Percentiles rank a stretch among this genome's conserved stretches.
Evolutionary conservation across 805 yeast species (phyloP).

Genomic region (Scheffersomyces amazonensis): DNA sequence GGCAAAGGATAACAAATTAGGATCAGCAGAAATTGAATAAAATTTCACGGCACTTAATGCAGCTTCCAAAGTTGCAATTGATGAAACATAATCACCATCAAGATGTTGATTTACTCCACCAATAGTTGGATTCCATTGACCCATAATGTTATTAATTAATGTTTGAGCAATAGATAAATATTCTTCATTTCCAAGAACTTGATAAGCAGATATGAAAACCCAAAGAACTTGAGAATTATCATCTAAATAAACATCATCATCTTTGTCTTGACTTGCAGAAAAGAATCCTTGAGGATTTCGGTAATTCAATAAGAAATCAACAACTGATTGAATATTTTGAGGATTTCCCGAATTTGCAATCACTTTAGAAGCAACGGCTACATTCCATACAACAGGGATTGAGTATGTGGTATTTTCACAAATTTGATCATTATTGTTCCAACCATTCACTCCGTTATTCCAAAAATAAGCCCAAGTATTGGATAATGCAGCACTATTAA

Average conservation of each 20-base stretch:
- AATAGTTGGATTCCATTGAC: conserved; percentile 14
- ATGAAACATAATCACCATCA: conserved; percentile 19
- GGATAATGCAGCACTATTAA: neutral
- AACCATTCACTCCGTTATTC: conserved; percentile 8
- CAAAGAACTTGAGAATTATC: conserved; percentile 27
- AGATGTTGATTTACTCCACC: conserved; percentile 26
- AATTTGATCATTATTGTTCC: conserved; percentile 16
- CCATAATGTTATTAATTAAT: conserved; percentile 12
- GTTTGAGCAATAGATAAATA: conserved; percentile 16
- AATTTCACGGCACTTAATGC: conserved; percentile 23
- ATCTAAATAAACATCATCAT: conserved; percentile 23
- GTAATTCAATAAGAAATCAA: conserved; percentile 13
- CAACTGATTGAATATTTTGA: conserved; percentile 8
- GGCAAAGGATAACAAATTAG: conserved; percentile 12
- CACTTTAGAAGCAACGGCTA: conserved; percentile 23
- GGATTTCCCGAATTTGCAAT: conserved; percentile 11
- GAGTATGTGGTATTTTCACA: conserved; percentile 10
- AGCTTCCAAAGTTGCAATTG: conserved; percentile 27
- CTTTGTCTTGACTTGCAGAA: conserved; percentile 19
- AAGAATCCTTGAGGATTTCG: conserved; percentile 18
- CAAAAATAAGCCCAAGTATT: conserved; percentile 20
- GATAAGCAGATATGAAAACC: conserved; percentile 21
- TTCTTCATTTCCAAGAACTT: conserved; percentile 10
- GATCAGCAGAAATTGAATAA: conserved; percentile 12
- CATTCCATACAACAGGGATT: conserved; percentile 23